These are phyloP conservation scores for Barnettozyma populi DNA, from an alignment of 805 yeast species.

Conservation along the genomic window DNA sequence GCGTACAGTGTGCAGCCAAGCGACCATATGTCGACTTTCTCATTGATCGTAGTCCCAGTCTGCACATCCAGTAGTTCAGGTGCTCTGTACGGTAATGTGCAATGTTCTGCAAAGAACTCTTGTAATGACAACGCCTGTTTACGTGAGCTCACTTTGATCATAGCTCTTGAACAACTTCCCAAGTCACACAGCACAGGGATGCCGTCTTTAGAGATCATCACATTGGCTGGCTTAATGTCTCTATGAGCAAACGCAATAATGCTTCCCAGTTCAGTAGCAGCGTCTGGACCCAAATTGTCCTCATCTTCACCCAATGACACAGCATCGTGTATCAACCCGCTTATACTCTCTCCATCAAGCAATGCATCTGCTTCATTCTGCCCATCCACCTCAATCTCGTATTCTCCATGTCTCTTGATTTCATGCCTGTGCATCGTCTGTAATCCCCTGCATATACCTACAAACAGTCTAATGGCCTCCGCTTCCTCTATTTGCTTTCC, in stretches of 20 bases:
- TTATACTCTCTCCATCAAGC: slow-evolving; percentile 20
- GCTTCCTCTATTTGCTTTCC: slow-evolving; percentile 49
- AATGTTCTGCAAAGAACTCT: slow-evolving; percentile 78
- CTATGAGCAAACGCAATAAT: slow-evolving; percentile 74
- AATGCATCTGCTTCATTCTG: slow-evolving; percentile 13
- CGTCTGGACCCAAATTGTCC: not conserved
- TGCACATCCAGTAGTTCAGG: slow-evolving; percentile 83
- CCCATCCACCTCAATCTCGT: slow-evolving; percentile 17
- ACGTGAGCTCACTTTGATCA: slow-evolving; percentile 47
- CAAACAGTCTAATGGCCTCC: slow-evolving; percentile 56
- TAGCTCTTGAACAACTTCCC: slow-evolving; percentile 71
- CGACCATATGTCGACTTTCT: slow-evolving; percentile 86
- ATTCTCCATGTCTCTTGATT: slow-evolving; percentile 1
- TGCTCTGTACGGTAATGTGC: slow-evolving; percentile 82
- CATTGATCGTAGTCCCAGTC: slow-evolving; percentile 59
- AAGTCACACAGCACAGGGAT: slow-evolving; percentile 77
- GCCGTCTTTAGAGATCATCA: slow-evolving; percentile 72
- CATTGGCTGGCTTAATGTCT: slow-evolving; percentile 85
- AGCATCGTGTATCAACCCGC: slow-evolving; percentile 28
- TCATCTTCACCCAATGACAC: slow-evolving; percentile 11
- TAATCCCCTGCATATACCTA: slow-evolving; percentile 71
- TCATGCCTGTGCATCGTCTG: slow-evolving; percentile 57
- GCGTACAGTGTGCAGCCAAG: slow-evolving; percentile 81
- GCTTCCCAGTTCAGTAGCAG: slow-evolving; percentile 46
- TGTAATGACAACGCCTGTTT: slow-evolving; percentile 72